Base-by-base conservation (phyloP, 306 rosid species). In the Cotoneaster glaucophyllus region DNA sequence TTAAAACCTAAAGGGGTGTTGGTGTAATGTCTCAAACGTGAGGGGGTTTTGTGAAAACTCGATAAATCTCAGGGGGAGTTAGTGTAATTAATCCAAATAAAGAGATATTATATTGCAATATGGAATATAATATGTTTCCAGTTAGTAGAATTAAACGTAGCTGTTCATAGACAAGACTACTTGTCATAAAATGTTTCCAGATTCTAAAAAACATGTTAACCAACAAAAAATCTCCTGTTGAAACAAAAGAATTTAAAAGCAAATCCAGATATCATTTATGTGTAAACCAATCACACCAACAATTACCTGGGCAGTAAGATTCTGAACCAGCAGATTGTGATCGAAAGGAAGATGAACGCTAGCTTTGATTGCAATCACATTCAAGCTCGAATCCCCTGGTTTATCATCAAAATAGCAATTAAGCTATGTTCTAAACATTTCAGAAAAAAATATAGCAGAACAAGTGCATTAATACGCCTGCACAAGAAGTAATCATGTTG, bases 271-370 rank as follows among this genome's bases (percentile, higher is more conserved):
- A 61, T 43, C 14, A 4, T 25, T n/a, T 3, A 19, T 28, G 57
- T 29, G 25, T 11, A 24, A 64, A 39, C 50, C 50, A 18, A 67
- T 18, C 14, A 54, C 43, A 66, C 21, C 41, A 63, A 45, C 43
- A 75, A 65, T 82, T 88, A 95, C 99, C 96, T 89, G 89, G 63
- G 85, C 79, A 75, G 97, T 89, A 76, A 95, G 97, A 84, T 95
- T 95, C 81, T 95, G 99, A 79, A 95, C 97, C 45, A 86, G 85
- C 68, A 89, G 17, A 11, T 74, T 82, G 71, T 92, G 97, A 86
- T 92, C 96, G 67, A 80, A 87, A 25, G 97, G 93, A 57, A 90
- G 92, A 81, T 95, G 97, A 79, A 95, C 70, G 56, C 93, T 95
- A 75, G 97, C 97, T 88, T 82, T 89, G 80, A 95, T 84, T 24